Evolutionary conservation across 768 basidiomycete genomes (phyloP), one percentile per base, ranked within the genome.

Genomic region (Pisolithus albus): DNA sequence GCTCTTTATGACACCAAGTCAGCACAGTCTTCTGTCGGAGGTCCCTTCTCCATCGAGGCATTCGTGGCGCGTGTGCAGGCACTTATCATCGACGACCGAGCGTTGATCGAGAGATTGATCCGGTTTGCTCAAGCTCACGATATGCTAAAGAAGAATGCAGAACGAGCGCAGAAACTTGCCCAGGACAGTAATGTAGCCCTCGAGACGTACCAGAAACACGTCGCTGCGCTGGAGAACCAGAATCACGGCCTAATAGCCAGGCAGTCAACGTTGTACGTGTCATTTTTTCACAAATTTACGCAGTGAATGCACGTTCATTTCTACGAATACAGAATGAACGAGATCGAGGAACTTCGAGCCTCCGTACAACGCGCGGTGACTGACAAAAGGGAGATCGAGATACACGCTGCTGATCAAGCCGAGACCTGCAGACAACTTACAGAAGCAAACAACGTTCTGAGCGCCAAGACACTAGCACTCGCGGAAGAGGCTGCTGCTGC

Each of bases 151-250:
- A 88, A 85, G 71, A 93, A 92, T 62, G 91, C 92, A 18, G 91
- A 92, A 61, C 76, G 91, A 46, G 92, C 91, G 19, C 88, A 93
- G 74, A 92, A 91, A 68, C 76, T 95, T 26, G 88, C 90, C 4
- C 84, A 86, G 65, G 92, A 93, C 47, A 88, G 86, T 38, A 83
- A 81, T 53, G 66, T 63, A 18, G 89, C 86, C 23, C 69, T 96
- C 39, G 90, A 92, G 72, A 92, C 86, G 16, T 95, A 96, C 62
- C 89, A 95, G 72, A 86, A 84, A 69, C 92, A 95, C 62, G 84
- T 94, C 4, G 76, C 78, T 60, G 79, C 76, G 21, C 73, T 95
- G 51, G 90, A 93, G 61, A 88, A 90, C 60, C 77, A 87, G 51
- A 83, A 90, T 58, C 64, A 76, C 57, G 56, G 64, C 8, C 64